Evolutionary conservation across 129 eudicot species (phyloP), one percentile per base, ranked within the genome.

Genomic region (Glebionis coronaria): DNA sequence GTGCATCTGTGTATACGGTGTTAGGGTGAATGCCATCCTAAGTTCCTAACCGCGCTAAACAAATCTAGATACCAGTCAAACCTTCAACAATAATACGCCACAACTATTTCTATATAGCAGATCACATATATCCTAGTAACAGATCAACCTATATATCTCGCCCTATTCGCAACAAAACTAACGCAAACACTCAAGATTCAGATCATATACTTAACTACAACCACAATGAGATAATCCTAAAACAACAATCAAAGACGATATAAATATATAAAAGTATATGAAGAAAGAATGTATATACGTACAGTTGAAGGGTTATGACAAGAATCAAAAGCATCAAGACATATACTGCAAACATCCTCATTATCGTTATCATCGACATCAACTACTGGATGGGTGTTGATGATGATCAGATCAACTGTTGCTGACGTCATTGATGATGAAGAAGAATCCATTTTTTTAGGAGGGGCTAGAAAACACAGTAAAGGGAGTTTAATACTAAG

Each of bases 311-410:
- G 94, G 12, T 74, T 74, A 73, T 90, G 83, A 0, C 49, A 40
- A 16, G 82, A 63, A 72, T 49, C 71, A 66, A 86, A 90, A 61
- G 86, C 76, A 56, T 90, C 97, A 50, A 86, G 94, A 40, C 97
- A 90, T n/a, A 90, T 90, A 73, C 97, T 90, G 74, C 94, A 90
- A 31, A 80, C 90, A 63, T 86, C 97, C 14, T 83, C 82, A 74
- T 80, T 82, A 63, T 28, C 65, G 59, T 63, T 70, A n/a, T 11
- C 59, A 44, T 23, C 31, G 61, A 14, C 62, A 44, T 19, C 65
- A 56, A 40, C n/a, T 1, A 40, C n/a, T 1, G 23, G 67, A 44
- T 50, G 61, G 45, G 28, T 61, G 8, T 6, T 7, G 42, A 7
- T 35, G 42, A 2, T 35, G 82, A 78, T 78, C 79, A 75, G 64